Conservation (phyloP, 257 asterid species). For the Nicotiana noctiflora region DNA sequence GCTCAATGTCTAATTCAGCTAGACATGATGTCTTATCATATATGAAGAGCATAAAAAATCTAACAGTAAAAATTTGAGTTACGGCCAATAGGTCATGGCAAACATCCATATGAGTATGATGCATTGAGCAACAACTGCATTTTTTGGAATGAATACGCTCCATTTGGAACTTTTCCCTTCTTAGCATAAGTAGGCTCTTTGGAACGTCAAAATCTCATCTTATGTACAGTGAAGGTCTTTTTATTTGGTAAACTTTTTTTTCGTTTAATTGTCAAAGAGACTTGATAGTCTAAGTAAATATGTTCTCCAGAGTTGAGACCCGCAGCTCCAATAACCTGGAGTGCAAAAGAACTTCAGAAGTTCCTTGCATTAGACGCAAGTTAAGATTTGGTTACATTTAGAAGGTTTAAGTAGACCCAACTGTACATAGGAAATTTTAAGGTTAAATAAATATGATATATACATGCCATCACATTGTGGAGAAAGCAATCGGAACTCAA, state of each 20-base stretch:
- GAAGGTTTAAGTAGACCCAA: conserved; percentile 1
- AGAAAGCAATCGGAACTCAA: neutral
- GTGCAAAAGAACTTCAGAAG: neutral
- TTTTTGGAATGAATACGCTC: neutral
- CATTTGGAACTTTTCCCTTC: neutral
- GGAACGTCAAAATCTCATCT: neutral
- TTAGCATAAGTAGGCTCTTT: neutral
- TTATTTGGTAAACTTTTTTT: neutral
- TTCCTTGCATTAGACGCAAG: neutral
- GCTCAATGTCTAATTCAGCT: neutral
- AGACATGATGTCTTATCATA: neutral
- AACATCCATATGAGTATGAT: neutral
- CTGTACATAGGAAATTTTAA: neutral
- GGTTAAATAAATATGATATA: neutral
- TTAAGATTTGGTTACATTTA: neutral
- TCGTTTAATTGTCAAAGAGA: neutral
- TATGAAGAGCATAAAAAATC: neutral
- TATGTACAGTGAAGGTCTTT: neutral
- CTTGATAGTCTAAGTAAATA: neutral
- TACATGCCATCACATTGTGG: neutral
- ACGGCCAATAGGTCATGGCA: neutral
- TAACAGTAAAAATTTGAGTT: neutral
- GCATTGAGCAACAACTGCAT: neutral
- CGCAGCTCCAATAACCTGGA: neutral
- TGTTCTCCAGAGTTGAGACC: neutral